Evolutionary conservation across 108 stramenopile species (phyloP), one percentile per base, ranked within the genome.

Genomic region (Skeletonema marinoi): DNA sequence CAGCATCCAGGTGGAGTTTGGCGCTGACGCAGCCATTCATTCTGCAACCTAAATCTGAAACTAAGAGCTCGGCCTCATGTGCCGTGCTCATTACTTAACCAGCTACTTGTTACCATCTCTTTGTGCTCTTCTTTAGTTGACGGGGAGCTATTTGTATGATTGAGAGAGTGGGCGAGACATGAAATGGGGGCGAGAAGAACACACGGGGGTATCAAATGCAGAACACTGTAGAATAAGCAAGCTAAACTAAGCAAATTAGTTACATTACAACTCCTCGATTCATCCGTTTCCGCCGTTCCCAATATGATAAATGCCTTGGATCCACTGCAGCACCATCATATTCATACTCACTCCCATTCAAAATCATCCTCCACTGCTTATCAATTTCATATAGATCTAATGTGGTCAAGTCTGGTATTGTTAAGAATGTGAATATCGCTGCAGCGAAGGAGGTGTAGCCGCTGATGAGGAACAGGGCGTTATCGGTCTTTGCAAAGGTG

Each of bases 331-430:
- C 71, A 32, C 92, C 92, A 29, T 77, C 68, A 64, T 90, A 90
- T 6, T 81, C 77, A 35, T 50, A 75, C 16, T 71, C 73, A 41
- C 56, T 38, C 6, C 84, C 86, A 66, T 62, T 63, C 32, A 83
- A 58, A 10, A 79, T 88, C 66, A 82, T 42, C 51, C 79, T 54
- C 92, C 92, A 93, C 50, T 87, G 81, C 10, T 68, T 78, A 46
- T 93, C 92, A 36, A 88, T 63, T 69, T 93, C 92, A 21, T 78
- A 59, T 35, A 93, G 68, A 63, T 89, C 87, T 44, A 90, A 64
- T 14, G 81, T 88, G 7, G 75, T 71, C 19, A 86, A 81, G 60
- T 93, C 92, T 0, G 92, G 92, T 69, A 93, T 85, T 9, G 87
- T 87, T 39, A 79, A 68, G 48, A 81, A 83, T 14, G 88, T 93